Evolutionary conservation across 176 grass and related monocot species (phyloP).

Genomic region (Musa beccarii): DNA sequence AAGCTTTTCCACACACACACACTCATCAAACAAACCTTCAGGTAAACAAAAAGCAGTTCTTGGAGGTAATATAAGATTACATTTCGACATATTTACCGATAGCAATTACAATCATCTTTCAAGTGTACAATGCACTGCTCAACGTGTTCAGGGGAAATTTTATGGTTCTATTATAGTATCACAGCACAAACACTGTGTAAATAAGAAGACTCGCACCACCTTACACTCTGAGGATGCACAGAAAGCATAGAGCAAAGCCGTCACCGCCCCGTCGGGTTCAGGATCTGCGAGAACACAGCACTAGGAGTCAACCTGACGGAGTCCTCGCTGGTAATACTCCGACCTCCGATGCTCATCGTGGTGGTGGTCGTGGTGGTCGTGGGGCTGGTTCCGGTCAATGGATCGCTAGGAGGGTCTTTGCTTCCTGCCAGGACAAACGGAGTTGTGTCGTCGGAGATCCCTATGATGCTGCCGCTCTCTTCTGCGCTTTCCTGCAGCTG

Average conservation of each 20-base stretch:
- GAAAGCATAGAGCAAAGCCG: background rate
- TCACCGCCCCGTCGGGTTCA: constrained; percentile 94
- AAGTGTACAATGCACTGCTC: no score
- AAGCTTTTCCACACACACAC: no score
- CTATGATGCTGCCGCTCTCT: constrained; percentile 58
- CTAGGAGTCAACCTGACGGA: constrained; percentile 71
- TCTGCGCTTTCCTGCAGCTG: constrained; percentile 77
- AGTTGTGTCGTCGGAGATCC: constrained; percentile 45
- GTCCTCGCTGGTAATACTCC: constrained; percentile 58
- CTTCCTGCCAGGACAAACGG: constrained; percentile 53
- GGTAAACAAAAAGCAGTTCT: no score
- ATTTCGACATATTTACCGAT: no score
- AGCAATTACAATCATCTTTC: no score
- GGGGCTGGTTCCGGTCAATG: constrained; percentile 47
- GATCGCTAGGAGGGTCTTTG: constrained; percentile 56
- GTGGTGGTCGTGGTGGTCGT: constrained; percentile 69
- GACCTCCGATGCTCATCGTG: constrained; percentile 66
- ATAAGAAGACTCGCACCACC: background rate
- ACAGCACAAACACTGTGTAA: no score
- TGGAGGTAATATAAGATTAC: no score
- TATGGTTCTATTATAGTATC: no score
- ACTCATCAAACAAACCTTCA: no score
- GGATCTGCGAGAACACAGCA: constrained; percentile 92
- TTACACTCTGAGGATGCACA: background rate
- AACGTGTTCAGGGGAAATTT: no score